phyloP scores from a whole-genome alignment of 2,329 filamentous ascomycete species.

The Diaporthe amygdali region DNA sequence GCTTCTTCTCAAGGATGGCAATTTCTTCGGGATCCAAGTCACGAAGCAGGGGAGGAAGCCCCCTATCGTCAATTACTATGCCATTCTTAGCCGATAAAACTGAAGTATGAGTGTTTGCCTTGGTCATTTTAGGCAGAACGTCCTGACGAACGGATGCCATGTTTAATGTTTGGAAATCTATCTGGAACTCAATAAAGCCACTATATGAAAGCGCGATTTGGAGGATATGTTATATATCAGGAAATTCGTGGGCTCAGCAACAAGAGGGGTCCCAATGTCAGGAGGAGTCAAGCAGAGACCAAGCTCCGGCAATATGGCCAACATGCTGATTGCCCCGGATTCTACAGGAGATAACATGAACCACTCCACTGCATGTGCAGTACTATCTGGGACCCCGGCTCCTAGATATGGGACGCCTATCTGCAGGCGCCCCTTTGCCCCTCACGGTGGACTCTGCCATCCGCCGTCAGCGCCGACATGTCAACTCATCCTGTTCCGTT shows the following conservation, averaged over 20 bases:
- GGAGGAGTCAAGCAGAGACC: not conserved
- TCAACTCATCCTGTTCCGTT: not conserved
- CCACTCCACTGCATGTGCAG: not conserved
- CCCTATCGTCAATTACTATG: not conserved
- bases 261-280: not conserved
- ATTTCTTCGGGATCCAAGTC: not conserved
- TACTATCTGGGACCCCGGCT: not conserved
- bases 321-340: not conserved
- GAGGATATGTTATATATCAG: not conserved
- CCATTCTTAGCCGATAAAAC: not conserved
- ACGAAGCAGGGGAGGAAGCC: not conserved
- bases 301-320: not conserved
- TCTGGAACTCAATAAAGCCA: not conserved
- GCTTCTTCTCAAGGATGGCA: not conserved
- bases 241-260: not conserved
- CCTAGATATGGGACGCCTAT: not conserved
- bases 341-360: not conserved
- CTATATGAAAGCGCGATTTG: not conserved
- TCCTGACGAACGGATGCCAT: not conserved
- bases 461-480: not conserved
- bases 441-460: not conserved
- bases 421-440: not conserved
- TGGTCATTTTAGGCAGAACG: not conserved
- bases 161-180: not conserved
- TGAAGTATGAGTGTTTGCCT: not conserved